A percentile compares a stretch with the other conserved stretches of the same genome.
Evolutionary conservation across 148 eudicot genomes (phyloP).

Genomic region (Silene conica): DNA sequence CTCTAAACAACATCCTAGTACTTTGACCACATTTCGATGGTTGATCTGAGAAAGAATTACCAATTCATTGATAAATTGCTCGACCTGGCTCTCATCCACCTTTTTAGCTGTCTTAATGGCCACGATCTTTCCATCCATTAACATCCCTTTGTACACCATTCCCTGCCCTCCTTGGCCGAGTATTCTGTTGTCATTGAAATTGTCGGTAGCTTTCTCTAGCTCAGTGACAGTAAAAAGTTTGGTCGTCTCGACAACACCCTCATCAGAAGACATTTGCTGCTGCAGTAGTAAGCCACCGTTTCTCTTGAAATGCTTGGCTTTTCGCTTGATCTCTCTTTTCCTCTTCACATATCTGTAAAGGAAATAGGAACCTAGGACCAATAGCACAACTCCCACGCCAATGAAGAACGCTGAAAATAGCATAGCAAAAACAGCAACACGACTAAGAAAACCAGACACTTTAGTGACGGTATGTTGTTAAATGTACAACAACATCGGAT

Average conservation of each 20-base stretch:
- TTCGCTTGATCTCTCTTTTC: conserved; percentile 11
- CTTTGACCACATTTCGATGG: conserved; percentile 18
- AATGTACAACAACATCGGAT: too few species aligned
- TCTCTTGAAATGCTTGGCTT: conserved; percentile 6
- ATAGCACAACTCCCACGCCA: neutral
- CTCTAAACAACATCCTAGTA: conserved; percentile 22
- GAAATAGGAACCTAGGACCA: conserved; percentile 5
- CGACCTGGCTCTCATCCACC: conserved; percentile 14
- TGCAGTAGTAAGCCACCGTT: conserved; percentile 11
- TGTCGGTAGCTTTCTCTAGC: conserved; percentile 1
- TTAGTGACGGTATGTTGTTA: too few species aligned
- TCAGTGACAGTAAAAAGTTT: conserved; percentile 11
- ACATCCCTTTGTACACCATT: conserved; percentile 9
- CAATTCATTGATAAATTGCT: conserved; percentile 16
- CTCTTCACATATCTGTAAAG: neutral
- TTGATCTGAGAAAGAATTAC: conserved; percentile 19
- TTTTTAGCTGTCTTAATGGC: conserved; percentile 14
- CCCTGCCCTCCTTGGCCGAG: conserved; percentile 20
- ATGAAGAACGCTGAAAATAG: conserved; percentile 6
- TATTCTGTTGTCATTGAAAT: neutral
- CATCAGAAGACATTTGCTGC: conserved; percentile 9
- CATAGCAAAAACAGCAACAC: neutral
- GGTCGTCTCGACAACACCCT: neutral
- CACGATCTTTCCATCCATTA: conserved; percentile 10
- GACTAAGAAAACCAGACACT: too few species aligned